A percentile compares a stretch with the other conserved stretches of the same genome.
phyloP scores from a whole-genome alignment of 352 stramenopile genomes.

The Phytophthora tubulina region DNA sequence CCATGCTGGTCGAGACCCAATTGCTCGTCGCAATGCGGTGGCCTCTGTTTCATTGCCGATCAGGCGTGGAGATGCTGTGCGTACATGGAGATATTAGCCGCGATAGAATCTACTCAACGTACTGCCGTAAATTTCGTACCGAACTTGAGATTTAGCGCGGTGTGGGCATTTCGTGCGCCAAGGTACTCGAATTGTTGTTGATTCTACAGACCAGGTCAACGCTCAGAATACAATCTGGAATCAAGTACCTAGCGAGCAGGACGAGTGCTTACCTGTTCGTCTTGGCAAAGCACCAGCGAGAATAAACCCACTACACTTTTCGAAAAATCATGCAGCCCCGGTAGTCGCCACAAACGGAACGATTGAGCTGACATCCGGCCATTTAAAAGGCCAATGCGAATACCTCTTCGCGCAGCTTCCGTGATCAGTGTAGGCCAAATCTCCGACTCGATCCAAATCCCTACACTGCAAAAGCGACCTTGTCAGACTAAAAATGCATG shows the following conservation, averaged over 20 bases:
- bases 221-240: background rate
- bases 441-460: conserved; percentile 85
- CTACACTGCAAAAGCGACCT: conserved; percentile 44
- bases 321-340: conserved; percentile 37
- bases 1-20: conserved; percentile 53
- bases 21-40: conserved; percentile 16
- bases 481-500: background rate
- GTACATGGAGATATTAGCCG: conserved; percentile 6
- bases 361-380: conserved; percentile 69
- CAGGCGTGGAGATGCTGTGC: conserved; percentile 28
- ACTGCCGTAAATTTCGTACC: conserved; percentile 41
- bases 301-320: conserved; percentile 47
- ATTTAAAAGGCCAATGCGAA: conserved; percentile 74
- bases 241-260: background rate
- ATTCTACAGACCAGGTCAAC: conserved; percentile 45
- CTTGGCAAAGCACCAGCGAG: conserved; percentile 74
- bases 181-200: conserved; percentile 53
- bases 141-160: conserved; percentile 78
- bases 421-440: conserved; percentile 81
- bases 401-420: conserved; percentile 54
- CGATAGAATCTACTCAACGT: background rate
- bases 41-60: conserved; percentile 8
- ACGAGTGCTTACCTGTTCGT: conserved; percentile 46
- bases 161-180: conserved; percentile 42
- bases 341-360: conserved; percentile 60